phyloP scores from a whole-genome alignment of 148 eudicot genomes.

The Vaccinium macrocarpon region DNA sequence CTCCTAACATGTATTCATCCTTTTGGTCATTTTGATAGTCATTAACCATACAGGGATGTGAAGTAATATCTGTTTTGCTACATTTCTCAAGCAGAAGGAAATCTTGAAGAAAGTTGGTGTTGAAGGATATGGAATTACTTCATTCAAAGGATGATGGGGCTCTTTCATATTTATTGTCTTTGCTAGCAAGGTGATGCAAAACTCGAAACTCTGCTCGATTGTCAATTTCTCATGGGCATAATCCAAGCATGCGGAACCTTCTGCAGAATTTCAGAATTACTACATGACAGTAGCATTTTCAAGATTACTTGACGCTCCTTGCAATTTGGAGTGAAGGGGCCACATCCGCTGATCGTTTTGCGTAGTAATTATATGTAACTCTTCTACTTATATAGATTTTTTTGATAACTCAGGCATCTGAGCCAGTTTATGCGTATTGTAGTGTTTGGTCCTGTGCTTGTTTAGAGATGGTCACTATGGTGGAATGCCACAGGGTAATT shows the following conservation, averaged over 20 bases:
- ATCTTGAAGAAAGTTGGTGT: conserved; percentile 41
- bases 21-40: not conserved
- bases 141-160: conserved; percentile 3
- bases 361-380: not conserved
- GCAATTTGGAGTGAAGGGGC: not conserved
- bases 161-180: not conserved
- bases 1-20: not conserved
- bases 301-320: not conserved
- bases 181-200: not conserved
- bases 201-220: not conserved
- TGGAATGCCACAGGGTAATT: too few species aligned
- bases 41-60: not conserved
- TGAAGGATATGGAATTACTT: conserved; percentile 43
- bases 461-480: not conserved
- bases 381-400: not conserved
- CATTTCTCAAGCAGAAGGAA: conserved; percentile 43
- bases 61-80: not conserved
- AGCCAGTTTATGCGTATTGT: too few species aligned
- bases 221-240: not conserved
- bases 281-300: not conserved
- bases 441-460: not conserved
- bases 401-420: too few species aligned
- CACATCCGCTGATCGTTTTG: not conserved
- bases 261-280: not conserved
- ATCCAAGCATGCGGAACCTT: not conserved